A percentile compares a stretch with the other conserved stretches of the same genome.
Evolutionary conservation across 345 rosid genomes (phyloP).

Genomic region (Boechera divaricarpa): DNA sequence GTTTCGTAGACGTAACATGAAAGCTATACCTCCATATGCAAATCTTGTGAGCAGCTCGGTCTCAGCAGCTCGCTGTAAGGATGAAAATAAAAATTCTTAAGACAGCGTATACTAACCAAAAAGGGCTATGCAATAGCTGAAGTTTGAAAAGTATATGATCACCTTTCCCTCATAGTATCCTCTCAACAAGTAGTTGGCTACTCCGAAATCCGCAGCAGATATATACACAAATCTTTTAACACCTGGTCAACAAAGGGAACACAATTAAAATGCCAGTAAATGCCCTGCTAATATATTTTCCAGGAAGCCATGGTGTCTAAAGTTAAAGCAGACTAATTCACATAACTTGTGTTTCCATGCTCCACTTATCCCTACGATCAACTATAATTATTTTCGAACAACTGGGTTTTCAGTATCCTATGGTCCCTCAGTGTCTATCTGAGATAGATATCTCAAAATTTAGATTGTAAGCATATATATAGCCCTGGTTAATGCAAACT

Average conservation of each 20-base stretch:
- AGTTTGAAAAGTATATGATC: background rate
- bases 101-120: background rate
- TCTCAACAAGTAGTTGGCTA: conserved; percentile 71
- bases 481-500: background rate
- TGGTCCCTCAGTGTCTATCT: background rate
- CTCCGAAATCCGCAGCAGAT: conserved; percentile 93
- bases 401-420: background rate
- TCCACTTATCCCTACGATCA: background rate
- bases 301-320: background rate
- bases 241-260: conserved; percentile 51
- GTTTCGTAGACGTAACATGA: background rate
- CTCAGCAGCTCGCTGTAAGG: conserved; percentile 86
- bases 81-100: conserved; percentile 33
- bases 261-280: conserved; percentile 15
- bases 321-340: conserved; percentile 2
- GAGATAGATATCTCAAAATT: background rate
- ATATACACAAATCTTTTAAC: conserved; percentile 87
- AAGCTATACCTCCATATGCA: conserved; percentile 80
- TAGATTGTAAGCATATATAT: background rate
- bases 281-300: background rate
- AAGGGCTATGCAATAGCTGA: background rate
- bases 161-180: conserved; percentile 99
- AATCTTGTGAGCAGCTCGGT: conserved; percentile 88
- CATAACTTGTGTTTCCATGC: background rate
- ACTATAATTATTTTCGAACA: background rate